Percentiles rank a stretch among this genome's conserved stretches.
phyloP scores from a whole-genome alignment of 352 stramenopile species.

The Pythium chondricola region DNA sequence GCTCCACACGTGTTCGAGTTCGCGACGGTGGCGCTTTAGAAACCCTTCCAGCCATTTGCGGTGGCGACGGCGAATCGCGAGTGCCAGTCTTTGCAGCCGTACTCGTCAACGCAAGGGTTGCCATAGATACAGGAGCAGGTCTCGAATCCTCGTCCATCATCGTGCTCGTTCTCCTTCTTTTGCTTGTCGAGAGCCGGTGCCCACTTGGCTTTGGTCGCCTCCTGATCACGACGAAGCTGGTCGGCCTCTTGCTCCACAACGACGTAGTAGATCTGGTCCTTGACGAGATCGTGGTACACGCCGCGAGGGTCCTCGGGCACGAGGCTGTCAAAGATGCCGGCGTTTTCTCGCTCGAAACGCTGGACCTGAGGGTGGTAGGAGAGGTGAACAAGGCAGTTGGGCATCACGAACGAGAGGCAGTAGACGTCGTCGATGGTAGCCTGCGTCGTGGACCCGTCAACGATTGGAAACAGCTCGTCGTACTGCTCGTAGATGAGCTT shows the following conservation, averaged over 20 bases:
- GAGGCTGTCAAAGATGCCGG: conserved; percentile 46
- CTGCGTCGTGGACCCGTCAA: conserved; percentile 70
- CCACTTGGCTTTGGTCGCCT: conserved; percentile 49
- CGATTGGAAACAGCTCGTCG: conserved; percentile 76
- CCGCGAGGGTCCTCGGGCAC: conserved; percentile 61
- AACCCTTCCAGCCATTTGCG: conserved; percentile 87
- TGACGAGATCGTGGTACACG: conserved; percentile 63
- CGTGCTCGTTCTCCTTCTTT: conserved; percentile 33
- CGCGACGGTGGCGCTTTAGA: conserved; percentile 28
- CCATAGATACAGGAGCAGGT: conserved; percentile 86
- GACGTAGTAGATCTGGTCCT: conserved; percentile 70
- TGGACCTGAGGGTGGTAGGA: conserved; percentile 39
- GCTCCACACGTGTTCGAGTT: conserved; percentile 22
- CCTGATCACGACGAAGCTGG: conserved; percentile 60
- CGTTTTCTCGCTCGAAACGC: conserved; percentile 47
- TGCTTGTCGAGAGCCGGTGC: conserved; percentile 24
- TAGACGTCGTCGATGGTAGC: conserved; percentile 78
- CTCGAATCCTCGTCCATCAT: conserved; percentile 71
- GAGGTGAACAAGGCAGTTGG: conserved; percentile 75
- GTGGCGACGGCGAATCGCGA: conserved; percentile 76
- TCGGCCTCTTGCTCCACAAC: conserved; percentile 79
- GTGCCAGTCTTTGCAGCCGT: conserved; percentile 87
- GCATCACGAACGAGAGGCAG: conserved; percentile 87
- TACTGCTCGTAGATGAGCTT: conserved; percentile 87
- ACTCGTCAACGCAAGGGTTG: conserved; percentile 88